Evolutionary conservation across 192 early-diverging fungal species (phyloP).

Genomic region (Helicostylum pulchrum): DNA sequence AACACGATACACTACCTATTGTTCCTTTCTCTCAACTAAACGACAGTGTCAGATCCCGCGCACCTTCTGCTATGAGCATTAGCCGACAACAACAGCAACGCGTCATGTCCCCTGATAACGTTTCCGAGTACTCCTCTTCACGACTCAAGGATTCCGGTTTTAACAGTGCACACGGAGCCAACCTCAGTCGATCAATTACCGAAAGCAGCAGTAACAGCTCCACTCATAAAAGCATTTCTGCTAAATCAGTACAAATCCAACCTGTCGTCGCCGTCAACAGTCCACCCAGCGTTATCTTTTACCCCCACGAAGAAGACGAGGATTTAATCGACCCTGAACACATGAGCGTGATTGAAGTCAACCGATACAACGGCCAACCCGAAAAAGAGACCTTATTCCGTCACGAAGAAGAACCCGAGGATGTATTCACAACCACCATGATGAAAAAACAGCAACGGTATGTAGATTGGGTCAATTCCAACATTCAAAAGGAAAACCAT

Average conservation of each 20-base stretch:
- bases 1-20: not conserved
- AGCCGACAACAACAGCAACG: not conserved
- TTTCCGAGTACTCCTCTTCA: not conserved
- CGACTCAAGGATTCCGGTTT: slow-evolving; percentile 18
- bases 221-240: not conserved
- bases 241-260: not conserved
- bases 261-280: not conserved
- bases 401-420: not conserved
- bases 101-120: slow-evolving; percentile 1
- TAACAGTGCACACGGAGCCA: not conserved
- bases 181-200: not conserved
- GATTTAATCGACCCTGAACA: slow-evolving; percentile 32
- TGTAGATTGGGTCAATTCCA: slow-evolving; percentile 46
- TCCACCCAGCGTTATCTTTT: slow-evolving; percentile 1
- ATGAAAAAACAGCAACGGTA: slow-evolving; percentile 27
- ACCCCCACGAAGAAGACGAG: slow-evolving; percentile 26
- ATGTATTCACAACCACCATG: too few species aligned
- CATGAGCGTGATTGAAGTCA: not conserved
- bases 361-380: not conserved
- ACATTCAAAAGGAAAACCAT: slow-evolving; percentile 19
- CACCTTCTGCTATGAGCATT: slow-evolving; percentile 10
- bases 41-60: slow-evolving; percentile 43
- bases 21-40: slow-evolving; percentile 48
- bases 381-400: not conserved
- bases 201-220: slow-evolving; percentile 1